Conservation (phyloP, 495 filamentous ascomycete genomes). For the Neurospora discreta region DNA sequence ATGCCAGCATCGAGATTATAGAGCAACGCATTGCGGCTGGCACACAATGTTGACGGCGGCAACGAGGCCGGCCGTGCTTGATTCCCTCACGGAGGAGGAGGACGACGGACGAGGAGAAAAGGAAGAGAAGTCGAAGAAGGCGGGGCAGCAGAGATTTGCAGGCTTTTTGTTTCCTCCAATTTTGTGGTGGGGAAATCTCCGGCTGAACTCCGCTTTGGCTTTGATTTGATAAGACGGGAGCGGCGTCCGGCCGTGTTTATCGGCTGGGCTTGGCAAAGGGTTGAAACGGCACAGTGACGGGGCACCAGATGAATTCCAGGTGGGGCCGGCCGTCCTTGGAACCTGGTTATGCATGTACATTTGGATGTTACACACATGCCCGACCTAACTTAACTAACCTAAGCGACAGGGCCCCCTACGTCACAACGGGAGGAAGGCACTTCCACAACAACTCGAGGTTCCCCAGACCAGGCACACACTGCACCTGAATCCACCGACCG, state of each 20-base stretch:
- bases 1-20: background rate
- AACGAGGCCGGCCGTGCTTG: background rate
- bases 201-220: background rate
- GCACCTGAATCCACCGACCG: background rate
- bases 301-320: background rate
- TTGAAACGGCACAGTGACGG: background rate
- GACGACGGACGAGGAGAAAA: background rate
- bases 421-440: background rate
- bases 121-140: background rate
- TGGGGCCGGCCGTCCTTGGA: background rate
- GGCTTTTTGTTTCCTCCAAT: background rate
- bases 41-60: background rate
- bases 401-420: background rate
- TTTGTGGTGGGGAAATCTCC: background rate
- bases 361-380: no score
- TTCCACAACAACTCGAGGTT: background rate
- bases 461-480: background rate
- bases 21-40: background rate
- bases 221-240: background rate
- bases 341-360: no score
- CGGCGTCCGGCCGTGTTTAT: background rate
- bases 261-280: background rate
- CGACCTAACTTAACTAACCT: no score
- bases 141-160: background rate
- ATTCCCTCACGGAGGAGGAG: background rate